These are phyloP conservation scores for Leptomonas pyrrhocoris DNA, from an alignment of 208 protist species.

Conservation along the genomic window DNA sequence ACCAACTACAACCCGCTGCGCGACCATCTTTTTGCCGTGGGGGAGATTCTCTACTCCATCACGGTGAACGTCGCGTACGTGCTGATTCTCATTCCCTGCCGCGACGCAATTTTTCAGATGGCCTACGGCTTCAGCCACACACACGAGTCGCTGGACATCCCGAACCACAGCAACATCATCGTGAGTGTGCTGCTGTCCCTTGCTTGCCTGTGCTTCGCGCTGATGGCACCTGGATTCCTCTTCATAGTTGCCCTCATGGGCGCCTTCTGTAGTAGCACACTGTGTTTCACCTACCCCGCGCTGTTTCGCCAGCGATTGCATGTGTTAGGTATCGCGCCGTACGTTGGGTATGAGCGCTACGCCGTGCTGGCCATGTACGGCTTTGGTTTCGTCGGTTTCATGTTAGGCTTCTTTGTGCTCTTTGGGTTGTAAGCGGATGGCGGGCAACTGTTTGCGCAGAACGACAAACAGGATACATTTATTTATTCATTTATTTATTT, in stretches of 20 bases:
- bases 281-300: constrained; percentile 76
- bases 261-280: constrained; percentile 67
- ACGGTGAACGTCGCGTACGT: constrained; percentile 69
- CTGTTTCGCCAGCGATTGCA: constrained; percentile 64
- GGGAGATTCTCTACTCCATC: constrained; percentile 52
- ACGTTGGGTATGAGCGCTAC: constrained; percentile 33
- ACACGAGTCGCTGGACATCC: constrained; percentile 40
- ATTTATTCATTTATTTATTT: too few species aligned
- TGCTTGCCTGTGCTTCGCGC: constrained; percentile 48
- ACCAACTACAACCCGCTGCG: constrained; percentile 67
- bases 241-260: constrained; percentile 74
- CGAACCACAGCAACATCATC: constrained; percentile 39
- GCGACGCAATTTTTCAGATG: constrained; percentile 65
- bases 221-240: constrained; percentile 54
- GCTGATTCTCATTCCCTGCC: constrained; percentile 64
- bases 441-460: too few species aligned
- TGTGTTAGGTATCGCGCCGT: constrained; percentile 44
- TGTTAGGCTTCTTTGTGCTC: constrained; percentile 43
- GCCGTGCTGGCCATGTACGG: constrained; percentile 48
- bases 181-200: constrained; percentile 49
- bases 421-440: not conserved
- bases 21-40: constrained; percentile 54
- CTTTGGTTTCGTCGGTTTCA: constrained; percentile 48
- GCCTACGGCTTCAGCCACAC: constrained; percentile 60
- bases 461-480: too few species aligned